These are phyloP conservation scores for Acanthamoeba sp. DNA, from an alignment of 208 protist genomes.

Conservation along the genomic window DNA sequence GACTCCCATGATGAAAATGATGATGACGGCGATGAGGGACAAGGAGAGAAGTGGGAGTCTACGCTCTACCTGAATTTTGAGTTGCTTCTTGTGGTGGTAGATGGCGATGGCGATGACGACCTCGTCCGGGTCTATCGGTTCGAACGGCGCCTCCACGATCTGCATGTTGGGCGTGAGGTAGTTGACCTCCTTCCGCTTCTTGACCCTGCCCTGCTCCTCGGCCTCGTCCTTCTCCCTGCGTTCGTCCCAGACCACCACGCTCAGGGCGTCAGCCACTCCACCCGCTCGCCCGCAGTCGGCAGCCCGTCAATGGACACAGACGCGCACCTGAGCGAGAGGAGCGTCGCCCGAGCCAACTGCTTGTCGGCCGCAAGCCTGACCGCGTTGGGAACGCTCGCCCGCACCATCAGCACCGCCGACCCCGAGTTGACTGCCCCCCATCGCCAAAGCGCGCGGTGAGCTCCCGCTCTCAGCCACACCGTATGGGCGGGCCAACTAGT, in stretches of 20 bases:
- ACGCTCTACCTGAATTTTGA: conserved; percentile 15
- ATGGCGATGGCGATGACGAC: conserved; percentile 26
- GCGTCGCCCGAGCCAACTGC: neutral
- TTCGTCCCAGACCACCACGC: no score
- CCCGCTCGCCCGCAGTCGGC: no score
- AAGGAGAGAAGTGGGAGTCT: neutral
- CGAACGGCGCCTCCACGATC: neutral
- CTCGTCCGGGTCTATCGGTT: conserved; percentile 14
- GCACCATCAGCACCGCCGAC: neutral
- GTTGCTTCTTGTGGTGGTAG: conserved; percentile 51
- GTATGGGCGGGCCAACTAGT: neutral
- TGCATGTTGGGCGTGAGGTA: conserved; percentile 64
- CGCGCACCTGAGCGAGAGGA: neutral
- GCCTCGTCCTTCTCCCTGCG: conserved; percentile 23
- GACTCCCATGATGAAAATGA: no score
- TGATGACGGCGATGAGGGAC: neutral
- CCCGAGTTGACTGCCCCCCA: neutral
- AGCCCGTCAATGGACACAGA: neutral
- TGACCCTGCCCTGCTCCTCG: neutral
- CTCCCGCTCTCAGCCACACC: neutral
- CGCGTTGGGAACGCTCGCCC: neutral
- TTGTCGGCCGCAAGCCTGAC: neutral
- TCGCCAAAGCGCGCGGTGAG: neutral
- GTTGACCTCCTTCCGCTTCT: conserved; percentile 43
- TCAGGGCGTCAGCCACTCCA: no score